Conservation (phyloP, 352 stramenopile genomes). For the Phytophthora podocarpi region DNA sequence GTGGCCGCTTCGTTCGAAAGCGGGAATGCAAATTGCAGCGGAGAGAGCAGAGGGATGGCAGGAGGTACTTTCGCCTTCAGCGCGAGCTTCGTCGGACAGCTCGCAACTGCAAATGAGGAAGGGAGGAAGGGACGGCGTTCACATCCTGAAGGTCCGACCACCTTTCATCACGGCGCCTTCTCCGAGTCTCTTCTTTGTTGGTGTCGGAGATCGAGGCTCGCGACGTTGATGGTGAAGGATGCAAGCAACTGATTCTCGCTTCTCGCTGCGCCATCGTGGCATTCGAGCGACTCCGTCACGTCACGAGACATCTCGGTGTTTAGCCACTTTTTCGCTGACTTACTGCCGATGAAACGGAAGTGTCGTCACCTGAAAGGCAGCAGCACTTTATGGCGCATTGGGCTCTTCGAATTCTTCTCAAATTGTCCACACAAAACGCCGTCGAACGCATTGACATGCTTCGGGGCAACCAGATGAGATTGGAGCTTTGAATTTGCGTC, state of each 20-base stretch:
- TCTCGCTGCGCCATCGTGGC: neutral
- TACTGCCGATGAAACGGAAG: neutral
- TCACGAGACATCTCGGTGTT: constrained; percentile 12
- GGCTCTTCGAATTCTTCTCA: too few species aligned
- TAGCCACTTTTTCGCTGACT: neutral
- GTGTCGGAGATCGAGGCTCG: constrained; percentile 7
- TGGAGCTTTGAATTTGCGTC: constrained; percentile 31
- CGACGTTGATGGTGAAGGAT: constrained; percentile 25
- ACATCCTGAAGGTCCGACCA: constrained; percentile 33
- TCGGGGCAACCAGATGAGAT: constrained; percentile 23
- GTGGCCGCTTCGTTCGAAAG: neutral
- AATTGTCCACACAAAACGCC: neutral
- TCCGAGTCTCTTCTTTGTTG: constrained; percentile 32
- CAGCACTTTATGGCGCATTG: too few species aligned
- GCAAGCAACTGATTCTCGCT: constrained; percentile 18
- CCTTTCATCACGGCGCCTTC: constrained; percentile 23
- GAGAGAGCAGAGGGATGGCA: constrained; percentile 25
- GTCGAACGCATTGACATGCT: constrained; percentile 20
- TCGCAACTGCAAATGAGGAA: constrained; percentile 45
- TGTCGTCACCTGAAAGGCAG: too few species aligned
- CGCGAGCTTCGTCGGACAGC: constrained; percentile 23
- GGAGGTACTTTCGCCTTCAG: constrained; percentile 13
- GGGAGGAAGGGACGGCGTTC: constrained; percentile 23
- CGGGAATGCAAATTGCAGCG: constrained; percentile 35
- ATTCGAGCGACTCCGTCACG: too few species aligned